Percentiles rank a stretch among this genome's conserved stretches.
These are phyloP conservation scores for Hansfordia pulvinata DNA, from an alignment of 2,329 filamentous ascomycete species.

Conservation along the genomic window DNA sequence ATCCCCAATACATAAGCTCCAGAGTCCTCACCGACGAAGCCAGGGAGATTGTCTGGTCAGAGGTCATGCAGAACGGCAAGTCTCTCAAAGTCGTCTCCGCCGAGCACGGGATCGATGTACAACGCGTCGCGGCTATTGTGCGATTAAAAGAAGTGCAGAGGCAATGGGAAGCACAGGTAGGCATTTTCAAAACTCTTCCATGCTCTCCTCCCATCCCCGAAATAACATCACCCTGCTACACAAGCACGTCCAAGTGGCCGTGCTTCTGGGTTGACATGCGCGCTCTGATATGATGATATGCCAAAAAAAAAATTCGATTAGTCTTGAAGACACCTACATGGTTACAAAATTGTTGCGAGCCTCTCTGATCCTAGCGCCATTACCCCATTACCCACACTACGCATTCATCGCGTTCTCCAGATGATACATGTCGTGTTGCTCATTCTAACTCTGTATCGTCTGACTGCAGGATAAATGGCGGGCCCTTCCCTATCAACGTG, in stretches of 20 bases:
- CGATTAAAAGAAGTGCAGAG: slow-evolving; percentile 78
- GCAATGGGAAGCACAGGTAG: slow-evolving; percentile 62
- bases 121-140: slow-evolving; percentile 74
- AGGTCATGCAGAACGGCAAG: slow-evolving; percentile 51
- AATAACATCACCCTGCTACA: slow-evolving; percentile 2
- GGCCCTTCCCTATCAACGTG: no score
- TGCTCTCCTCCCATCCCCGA: not conserved
- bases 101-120: slow-evolving; percentile 65
- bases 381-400: slow-evolving; percentile 3
- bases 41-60: slow-evolving; percentile 59
- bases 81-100: slow-evolving; percentile 67
- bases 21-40: slow-evolving; percentile 61
- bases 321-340: slow-evolving; percentile 96
- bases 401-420: no score
- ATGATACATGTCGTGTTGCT: no score
- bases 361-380: slow-evolving; percentile 45
- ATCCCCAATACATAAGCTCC: slow-evolving; percentile 56
- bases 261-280: no score
- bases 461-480: no score
- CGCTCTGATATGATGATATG: slow-evolving; percentile 44
- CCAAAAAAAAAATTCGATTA: slow-evolving; percentile 83
- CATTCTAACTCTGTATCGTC: no score
- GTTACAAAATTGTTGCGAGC: slow-evolving; percentile 72
- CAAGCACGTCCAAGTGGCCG: slow-evolving; percentile 11
- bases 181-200: slow-evolving; percentile 20